phyloP scores from a whole-genome alignment of 2,329 filamentous ascomycete species.

The Mycosphaerella arachidis region DNA sequence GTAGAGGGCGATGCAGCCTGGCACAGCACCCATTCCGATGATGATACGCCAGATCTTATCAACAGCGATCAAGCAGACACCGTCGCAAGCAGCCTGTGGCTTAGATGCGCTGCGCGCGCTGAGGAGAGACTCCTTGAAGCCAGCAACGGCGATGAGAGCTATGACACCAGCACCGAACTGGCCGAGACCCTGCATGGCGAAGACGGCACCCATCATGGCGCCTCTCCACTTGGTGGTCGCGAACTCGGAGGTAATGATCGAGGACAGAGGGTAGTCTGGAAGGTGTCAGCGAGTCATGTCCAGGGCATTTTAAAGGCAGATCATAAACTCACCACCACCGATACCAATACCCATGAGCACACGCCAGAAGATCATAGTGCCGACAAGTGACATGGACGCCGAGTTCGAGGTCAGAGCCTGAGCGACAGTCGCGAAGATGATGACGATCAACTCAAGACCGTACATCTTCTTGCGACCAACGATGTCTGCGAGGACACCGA shows the following conservation, averaged over 20 bases:
- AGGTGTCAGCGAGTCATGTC: not conserved
- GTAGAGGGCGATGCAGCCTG: constrained; percentile 76
- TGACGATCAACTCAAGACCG: constrained; percentile 73
- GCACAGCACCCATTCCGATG: constrained; percentile 76
- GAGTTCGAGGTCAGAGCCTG: constrained; percentile 64
- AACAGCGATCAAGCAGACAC: constrained; percentile 63
- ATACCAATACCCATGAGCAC: constrained; percentile 76
- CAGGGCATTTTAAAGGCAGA: not conserved
- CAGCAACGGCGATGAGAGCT: constrained; percentile 58
- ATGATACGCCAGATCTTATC: constrained; percentile 86
- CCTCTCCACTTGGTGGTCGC: constrained; percentile 80
- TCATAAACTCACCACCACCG: constrained; percentile 49
- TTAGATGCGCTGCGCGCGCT: constrained; percentile 34
- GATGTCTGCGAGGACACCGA: constrained; percentile 72
- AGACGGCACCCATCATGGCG: constrained; percentile 82
- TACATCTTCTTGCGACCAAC: constrained; percentile 82
- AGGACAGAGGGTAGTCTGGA: constrained; percentile 70
- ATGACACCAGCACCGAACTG: constrained; percentile 72
- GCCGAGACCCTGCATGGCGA: constrained; percentile 82
- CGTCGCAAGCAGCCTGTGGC: constrained; percentile 54
- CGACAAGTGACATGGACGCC: constrained; percentile 57
- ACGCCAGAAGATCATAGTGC: constrained; percentile 74
- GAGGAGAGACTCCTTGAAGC: constrained; percentile 35
- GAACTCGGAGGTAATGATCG: constrained; percentile 83
- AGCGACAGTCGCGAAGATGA: constrained; percentile 72